A percentile compares a stretch with the other conserved stretches of the same genome.
Evolutionary conservation across 2,329 filamentous ascomycete species (phyloP).

Genomic region (Microsporum audouinii): DNA sequence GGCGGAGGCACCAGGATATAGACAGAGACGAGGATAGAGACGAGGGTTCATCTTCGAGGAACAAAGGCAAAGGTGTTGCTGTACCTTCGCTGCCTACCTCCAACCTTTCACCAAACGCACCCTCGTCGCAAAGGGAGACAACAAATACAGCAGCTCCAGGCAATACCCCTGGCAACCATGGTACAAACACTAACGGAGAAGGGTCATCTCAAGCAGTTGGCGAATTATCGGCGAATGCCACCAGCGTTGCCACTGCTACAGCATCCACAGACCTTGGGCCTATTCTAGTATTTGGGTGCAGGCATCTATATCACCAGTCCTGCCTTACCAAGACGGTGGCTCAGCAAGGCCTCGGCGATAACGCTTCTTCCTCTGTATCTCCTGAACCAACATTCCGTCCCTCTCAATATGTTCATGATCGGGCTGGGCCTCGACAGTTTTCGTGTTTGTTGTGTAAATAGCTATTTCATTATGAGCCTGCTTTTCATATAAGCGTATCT

Average conservation of each 20-base stretch:
- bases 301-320: slow-evolving; percentile 38
- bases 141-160: slow-evolving; percentile 11
- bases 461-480: neutral
- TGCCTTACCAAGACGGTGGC: slow-evolving; percentile 27
- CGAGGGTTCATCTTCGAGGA: slow-evolving; percentile 16
- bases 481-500: neutral
- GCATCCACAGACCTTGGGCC: slow-evolving; percentile 17
- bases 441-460: slow-evolving; percentile 30
- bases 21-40: slow-evolving; percentile 11
- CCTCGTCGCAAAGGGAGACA: neutral
- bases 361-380: neutral
- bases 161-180: neutral
- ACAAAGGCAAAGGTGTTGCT: slow-evolving; percentile 32
- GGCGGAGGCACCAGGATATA: slow-evolving; percentile 23
- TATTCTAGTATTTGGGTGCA: slow-evolving; percentile 38
- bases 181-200: slow-evolving; percentile 6
- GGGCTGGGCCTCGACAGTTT: slow-evolving; percentile 21
- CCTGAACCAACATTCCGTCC: neutral
- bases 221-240: neutral
- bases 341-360: neutral
- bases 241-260: slow-evolving; percentile 4
- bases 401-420: neutral
- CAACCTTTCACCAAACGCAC: neutral
- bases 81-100: slow-evolving; percentile 6
- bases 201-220: neutral